phyloP scores from a whole-genome alignment of 108 stramenopile species.

The Stephanodiscus triporus region DNA sequence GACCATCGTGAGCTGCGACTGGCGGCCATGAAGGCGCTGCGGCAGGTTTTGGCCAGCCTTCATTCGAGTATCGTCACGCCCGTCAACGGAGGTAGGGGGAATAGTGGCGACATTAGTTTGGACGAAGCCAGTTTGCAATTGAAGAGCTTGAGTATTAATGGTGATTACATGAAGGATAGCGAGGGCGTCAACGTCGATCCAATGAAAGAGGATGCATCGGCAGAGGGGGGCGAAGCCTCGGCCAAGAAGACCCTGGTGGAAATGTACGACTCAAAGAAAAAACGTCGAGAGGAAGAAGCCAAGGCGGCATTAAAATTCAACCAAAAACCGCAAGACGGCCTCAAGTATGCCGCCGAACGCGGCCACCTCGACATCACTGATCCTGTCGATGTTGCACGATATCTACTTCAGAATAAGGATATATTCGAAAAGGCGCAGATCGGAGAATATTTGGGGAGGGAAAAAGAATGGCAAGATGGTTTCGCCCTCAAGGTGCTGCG shows the following conservation, averaged over 20 bases:
- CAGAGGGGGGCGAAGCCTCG: slow-evolving; percentile 4
- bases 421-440: slow-evolving; percentile 95
- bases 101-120: slow-evolving; percentile 29
- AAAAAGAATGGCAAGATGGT: slow-evolving; percentile 91
- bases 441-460: slow-evolving; percentile 96
- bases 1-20: slow-evolving; percentile 77
- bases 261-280: slow-evolving; percentile 92
- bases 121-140: slow-evolving; percentile 30
- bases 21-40: slow-evolving; percentile 81
- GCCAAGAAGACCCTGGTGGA: slow-evolving; percentile 70
- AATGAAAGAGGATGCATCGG: slow-evolving; percentile 5
- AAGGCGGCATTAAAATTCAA: slow-evolving; percentile 95
- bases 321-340: slow-evolving; percentile 91
- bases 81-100: slow-evolving; percentile 32
- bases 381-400: slow-evolving; percentile 88
- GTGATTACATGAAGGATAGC: slow-evolving; percentile 6
- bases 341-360: slow-evolving; percentile 82
- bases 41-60: slow-evolving; percentile 84
- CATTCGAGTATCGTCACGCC: slow-evolving; percentile 80
- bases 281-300: slow-evolving; percentile 85
- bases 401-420: slow-evolving; percentile 86
- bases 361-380: slow-evolving; percentile 84
- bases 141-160: slow-evolving; percentile 17
- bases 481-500: slow-evolving; percentile 91
- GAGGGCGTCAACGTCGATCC: slow-evolving; percentile 13